Evolutionary conservation across 306 rosid genomes (phyloP).

Genomic region (Dalbergia cultrata): DNA sequence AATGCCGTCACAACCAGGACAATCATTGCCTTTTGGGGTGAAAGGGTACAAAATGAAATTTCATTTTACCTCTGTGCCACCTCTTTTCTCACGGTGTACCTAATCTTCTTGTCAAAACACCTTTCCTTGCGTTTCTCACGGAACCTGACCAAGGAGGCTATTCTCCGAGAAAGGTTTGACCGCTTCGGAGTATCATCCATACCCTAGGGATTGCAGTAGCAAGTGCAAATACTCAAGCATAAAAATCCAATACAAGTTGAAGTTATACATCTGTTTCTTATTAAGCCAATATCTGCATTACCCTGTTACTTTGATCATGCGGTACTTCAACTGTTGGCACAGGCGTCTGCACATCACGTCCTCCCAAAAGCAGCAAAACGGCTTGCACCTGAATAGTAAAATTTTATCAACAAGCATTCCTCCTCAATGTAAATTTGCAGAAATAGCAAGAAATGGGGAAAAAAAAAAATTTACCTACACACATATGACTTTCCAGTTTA

Average conservation of each 20-base stretch:
- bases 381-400: slow-evolving; percentile 83
- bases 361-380: slow-evolving; percentile 90
- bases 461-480: neutral
- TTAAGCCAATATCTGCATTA: slow-evolving; percentile 52
- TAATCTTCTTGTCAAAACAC: slow-evolving; percentile 97
- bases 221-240: slow-evolving; percentile 47
- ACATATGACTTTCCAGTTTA: neutral
- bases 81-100: slow-evolving; percentile 93
- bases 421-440: neutral
- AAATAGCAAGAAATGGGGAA: neutral
- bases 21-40: slow-evolving; percentile 1
- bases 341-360: slow-evolving; percentile 69
- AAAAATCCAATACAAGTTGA: slow-evolving; percentile 41
- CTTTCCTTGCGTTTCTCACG: slow-evolving; percentile 98
- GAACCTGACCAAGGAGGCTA: slow-evolving; percentile 94
- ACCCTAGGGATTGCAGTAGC: slow-evolving; percentile 62
- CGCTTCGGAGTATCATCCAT: slow-evolving; percentile 68
- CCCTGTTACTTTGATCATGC: slow-evolving; percentile 71
- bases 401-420: slow-evolving; percentile 45
- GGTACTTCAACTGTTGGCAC: slow-evolving; percentile 67
- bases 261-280: slow-evolving; percentile 36
- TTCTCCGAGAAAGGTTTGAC: slow-evolving; percentile 87
- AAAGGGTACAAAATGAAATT: slow-evolving; percentile 3
- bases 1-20: slow-evolving; percentile 6
- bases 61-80: slow-evolving; percentile 91